Conservation (phyloP, 352 stramenopile genomes). For the Peronospora tabacina region DNA sequence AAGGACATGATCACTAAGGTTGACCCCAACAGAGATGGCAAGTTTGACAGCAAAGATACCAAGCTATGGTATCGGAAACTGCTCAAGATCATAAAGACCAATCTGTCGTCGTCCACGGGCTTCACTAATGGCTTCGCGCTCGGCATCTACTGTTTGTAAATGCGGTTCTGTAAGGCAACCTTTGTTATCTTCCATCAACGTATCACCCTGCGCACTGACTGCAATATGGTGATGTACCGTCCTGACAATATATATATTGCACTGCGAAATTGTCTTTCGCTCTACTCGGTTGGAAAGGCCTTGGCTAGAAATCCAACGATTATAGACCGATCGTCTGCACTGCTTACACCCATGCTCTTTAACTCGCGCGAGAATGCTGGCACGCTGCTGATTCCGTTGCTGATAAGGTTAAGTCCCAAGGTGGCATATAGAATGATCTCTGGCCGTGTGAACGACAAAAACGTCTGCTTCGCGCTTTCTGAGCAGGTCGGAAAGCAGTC, state of each 20-base stretch:
- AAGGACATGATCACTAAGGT: constrained; percentile 78
- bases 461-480: constrained; percentile 60
- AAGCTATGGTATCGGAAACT: constrained; percentile 71
- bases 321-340: constrained; percentile 61
- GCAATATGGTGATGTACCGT: constrained; percentile 3
- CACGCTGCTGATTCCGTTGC: constrained; percentile 77
- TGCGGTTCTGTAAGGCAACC: not conserved
- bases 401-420: constrained; percentile 77
- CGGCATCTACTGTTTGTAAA: constrained; percentile 51
- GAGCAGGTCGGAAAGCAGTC: constrained; percentile 77
- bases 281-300: constrained; percentile 63
- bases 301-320: constrained; percentile 70
- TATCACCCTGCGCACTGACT: constrained; percentile 5
- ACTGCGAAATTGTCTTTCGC: constrained; percentile 13
- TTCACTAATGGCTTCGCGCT: constrained; percentile 75
- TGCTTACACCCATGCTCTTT: constrained; percentile 62
- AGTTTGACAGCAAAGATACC: constrained; percentile 76
- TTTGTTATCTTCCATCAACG: constrained; percentile 1
- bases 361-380: constrained; percentile 75
- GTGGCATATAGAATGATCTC: constrained; percentile 77
- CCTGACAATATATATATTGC: constrained; percentile 22
- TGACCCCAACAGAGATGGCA: constrained; percentile 77
- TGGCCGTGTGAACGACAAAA: constrained; percentile 62
- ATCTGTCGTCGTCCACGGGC: constrained; percentile 74
- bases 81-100: constrained; percentile 65